Evolutionary conservation across 192 early-diverging fungal species (phyloP).

Genomic region (Nowakowskiella sp.): DNA sequence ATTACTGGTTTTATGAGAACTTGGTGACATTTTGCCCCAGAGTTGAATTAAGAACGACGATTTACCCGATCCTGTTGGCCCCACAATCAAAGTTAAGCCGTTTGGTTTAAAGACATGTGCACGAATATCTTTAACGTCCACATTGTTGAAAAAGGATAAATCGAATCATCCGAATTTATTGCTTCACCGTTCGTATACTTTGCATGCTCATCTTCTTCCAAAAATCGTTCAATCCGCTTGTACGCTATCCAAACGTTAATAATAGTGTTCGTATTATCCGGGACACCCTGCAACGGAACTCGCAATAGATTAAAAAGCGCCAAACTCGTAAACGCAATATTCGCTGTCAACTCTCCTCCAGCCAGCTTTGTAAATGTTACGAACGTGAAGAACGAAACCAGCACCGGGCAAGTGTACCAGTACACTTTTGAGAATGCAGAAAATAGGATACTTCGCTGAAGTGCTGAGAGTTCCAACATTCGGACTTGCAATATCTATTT

Average conservation of each 20-base stretch:
- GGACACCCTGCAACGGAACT: slow-evolving; percentile 41
- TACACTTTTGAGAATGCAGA: slow-evolving; percentile 11
- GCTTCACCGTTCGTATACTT: slow-evolving; percentile 24
- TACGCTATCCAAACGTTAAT: slow-evolving; percentile 18
- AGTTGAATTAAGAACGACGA: slow-evolving; percentile 66
- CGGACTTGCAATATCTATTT: slow-evolving; percentile 23
- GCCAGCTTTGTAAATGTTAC: slow-evolving; percentile 45
- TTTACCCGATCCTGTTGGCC: slow-evolving; percentile 89
- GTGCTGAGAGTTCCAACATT: slow-evolving; percentile 17
- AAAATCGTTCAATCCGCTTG: slow-evolving; percentile 61
- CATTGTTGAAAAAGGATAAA: neutral
- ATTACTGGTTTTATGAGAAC: slow-evolving; percentile 35
- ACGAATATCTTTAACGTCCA: neutral
- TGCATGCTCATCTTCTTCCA: slow-evolving; percentile 64
- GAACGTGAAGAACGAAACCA: slow-evolving; percentile 56
- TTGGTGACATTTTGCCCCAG: slow-evolving; percentile 67
- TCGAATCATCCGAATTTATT: slow-evolving; percentile 13
- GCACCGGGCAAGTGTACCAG: slow-evolving; percentile 30
- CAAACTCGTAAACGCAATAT: slow-evolving; percentile 58
- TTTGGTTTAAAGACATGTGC: neutral
- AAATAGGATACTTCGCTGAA: slow-evolving; percentile 10
- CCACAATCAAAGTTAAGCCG: slow-evolving; percentile 63
- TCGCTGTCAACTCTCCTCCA: slow-evolving; percentile 50
- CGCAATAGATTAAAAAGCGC: slow-evolving; percentile 56
- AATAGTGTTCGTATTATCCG: slow-evolving; percentile 47